Base-by-base conservation (phyloP, 2,329 filamentous ascomycete genomes). In the Gyromitra esculenta region DNA sequence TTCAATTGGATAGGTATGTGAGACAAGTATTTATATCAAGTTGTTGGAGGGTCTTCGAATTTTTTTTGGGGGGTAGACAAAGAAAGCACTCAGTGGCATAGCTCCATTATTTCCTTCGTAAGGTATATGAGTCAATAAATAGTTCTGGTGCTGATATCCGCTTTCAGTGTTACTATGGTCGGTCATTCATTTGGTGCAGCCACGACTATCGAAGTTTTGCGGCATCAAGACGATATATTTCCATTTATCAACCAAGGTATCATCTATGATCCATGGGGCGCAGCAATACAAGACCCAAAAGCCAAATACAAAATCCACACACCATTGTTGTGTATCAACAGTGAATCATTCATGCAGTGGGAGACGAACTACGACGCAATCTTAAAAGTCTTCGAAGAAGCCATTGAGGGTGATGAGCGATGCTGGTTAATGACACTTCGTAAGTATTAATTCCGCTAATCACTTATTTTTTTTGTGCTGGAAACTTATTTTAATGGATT, bases 231-330 rank as follows among this genome's bases (percentile, higher is more conserved):
- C 8, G 52, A 69, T 37, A 59, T 35, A 9, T 69, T 70, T 45
- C 45, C 54, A n/a, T 70, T 70, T 54, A 70, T 70, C 31, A 41
- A 56, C 54, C 67, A 70, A 54, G 67, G 67, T 15, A 70, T 70
- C 41, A 70, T 62, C 13, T 70, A 70, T 35, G 54, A 70, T 43
- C 68, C 45, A 52, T 71, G 68, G 57, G 45, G 68, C 18, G 68
- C 59, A 54, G 68, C 57, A 54, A 71, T 71, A 54, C 57, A 63
- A 71, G 45, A 18, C 25, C 45, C 15, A 52, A 56, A 71, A 2
- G 5, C 57, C 18, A 31, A 60, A 6, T 52, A 60, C 15, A 59
- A 60, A 31, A 69, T 69, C 11, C 52, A 50, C 13, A 50, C 66
- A n/a, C 66, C 66, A 15, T 39, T 69, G 21, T 35, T 45, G 37